phyloP scores from a whole-genome alignment of 1,284 basidiomycete species.

The Marasmius oreades region DNA sequence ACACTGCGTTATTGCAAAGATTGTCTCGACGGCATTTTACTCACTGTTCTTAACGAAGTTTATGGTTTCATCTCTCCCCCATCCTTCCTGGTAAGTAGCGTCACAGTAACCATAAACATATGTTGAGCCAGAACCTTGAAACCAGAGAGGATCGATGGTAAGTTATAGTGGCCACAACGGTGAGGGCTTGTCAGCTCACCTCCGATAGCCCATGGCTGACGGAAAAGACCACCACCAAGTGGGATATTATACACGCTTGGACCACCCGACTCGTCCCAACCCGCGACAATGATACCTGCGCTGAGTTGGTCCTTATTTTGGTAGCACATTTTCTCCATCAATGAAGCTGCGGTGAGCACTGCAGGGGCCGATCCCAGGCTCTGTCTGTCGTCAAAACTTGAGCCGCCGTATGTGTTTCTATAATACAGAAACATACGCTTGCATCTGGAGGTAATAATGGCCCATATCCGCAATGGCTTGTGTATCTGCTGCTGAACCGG shows the following conservation, averaged over 20 bases:
- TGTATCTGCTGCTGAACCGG: conserved; percentile 97
- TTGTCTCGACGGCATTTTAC: conserved; percentile 29
- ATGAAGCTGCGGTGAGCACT: conserved; percentile 78
- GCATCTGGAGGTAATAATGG: conserved; percentile 84
- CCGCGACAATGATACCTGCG: conserved; percentile 97
- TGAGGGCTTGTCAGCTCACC: conserved; percentile 43
- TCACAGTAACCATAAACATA: conserved; percentile 99
- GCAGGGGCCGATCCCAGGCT: conserved; percentile 66
- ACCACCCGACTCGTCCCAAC: conserved; percentile 94
- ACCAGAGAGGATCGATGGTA: neutral
- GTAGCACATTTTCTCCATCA: conserved; percentile 93
- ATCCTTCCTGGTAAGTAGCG: conserved; percentile 95
- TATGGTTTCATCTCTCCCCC: conserved; percentile 88
- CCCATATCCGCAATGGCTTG: conserved; percentile 95
- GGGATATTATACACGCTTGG: conserved; percentile 97
- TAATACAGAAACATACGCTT: conserved; percentile 45
- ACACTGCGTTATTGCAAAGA: neutral
- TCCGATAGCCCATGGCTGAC: conserved; percentile 96
- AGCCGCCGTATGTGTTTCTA: conserved; percentile 3
- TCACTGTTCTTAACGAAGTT: conserved; percentile 95
- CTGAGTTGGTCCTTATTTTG: conserved; percentile 87
- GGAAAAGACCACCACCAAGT: conserved; percentile 89
- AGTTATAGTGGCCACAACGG: conserved; percentile 6
- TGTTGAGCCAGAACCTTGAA: conserved; percentile 88
- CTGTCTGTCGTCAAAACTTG: conserved; percentile 48